phyloP scores from a whole-genome alignment of 805 yeast genomes.

The Metschnikowia vanudenii region DNA sequence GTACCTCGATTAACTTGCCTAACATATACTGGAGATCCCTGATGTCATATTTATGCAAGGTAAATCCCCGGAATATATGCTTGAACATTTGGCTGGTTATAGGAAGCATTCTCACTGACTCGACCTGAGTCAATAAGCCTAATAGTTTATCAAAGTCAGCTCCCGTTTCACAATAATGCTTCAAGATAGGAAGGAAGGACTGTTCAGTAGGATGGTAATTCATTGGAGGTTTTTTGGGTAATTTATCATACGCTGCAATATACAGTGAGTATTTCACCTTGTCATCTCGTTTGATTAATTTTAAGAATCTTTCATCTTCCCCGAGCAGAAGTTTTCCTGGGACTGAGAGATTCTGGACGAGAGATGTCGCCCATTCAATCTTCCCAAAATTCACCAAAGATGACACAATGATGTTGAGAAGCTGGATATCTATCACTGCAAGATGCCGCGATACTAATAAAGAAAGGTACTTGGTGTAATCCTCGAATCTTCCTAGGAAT shows the following conservation, averaged over 20 bases:
- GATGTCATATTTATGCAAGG: background rate
- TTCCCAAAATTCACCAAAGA: conserved; percentile 15
- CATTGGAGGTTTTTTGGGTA: conserved; percentile 17
- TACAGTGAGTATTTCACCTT: conserved; percentile 16
- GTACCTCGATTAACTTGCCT: conserved; percentile 13
- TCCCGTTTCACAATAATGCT: conserved; percentile 15
- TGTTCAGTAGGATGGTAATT: conserved; percentile 25
- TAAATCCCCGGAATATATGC: conserved; percentile 21
- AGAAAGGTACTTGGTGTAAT: conserved; percentile 2
- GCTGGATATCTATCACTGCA: conserved; percentile 17
- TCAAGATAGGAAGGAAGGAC: conserved; percentile 26
- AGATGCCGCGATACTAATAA: conserved; percentile 6
- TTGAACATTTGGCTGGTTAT: conserved; percentile 32
- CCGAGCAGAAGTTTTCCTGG: conserved; percentile 1
- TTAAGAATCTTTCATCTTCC: conserved; percentile 19
- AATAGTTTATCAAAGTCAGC: conserved; percentile 14
- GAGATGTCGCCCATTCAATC: conserved; percentile 13
- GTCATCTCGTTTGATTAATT: conserved; percentile 25
- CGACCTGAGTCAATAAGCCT: conserved; percentile 21
- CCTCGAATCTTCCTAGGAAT: conserved; percentile 1
- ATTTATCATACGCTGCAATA: conserved; percentile 17
- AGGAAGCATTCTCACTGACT: conserved; percentile 27
- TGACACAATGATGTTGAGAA: conserved; percentile 21
- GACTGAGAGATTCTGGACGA: conserved; percentile 11
- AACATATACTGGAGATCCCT: conserved; percentile 13